Conservation (phyloP, 2,329 filamentous ascomycete species). For the Saccharata proteae region DNA sequence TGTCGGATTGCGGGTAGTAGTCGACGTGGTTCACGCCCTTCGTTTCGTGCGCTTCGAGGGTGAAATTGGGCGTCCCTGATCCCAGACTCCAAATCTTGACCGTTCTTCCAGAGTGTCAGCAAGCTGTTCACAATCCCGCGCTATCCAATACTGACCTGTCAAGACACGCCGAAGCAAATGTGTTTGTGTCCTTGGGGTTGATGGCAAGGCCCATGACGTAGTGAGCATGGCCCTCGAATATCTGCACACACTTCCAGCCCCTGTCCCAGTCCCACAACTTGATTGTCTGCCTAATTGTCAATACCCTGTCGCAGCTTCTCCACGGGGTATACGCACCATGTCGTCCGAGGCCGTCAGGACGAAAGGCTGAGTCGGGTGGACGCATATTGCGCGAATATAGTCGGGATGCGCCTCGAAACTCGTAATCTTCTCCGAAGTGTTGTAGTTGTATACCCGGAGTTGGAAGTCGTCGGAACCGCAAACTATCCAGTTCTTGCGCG, state of each 20-base stretch:
- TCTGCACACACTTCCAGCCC: slow-evolving; percentile 92
- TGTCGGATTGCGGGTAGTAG: slow-evolving; percentile 59
- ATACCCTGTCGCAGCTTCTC: slow-evolving; percentile 7
- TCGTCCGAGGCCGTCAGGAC: slow-evolving; percentile 94
- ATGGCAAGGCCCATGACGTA: slow-evolving; percentile 96
- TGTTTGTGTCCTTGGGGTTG: slow-evolving; percentile 78
- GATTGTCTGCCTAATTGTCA: slow-evolving; percentile 42
- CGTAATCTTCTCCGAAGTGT: slow-evolving; percentile 96
- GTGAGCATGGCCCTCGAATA: slow-evolving; percentile 92
- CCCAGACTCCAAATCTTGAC: slow-evolving; percentile 98
- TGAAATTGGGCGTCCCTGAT: slow-evolving; percentile 89
- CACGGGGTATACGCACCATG: slow-evolving; percentile 49
- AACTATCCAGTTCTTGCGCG: slow-evolving; percentile 98
- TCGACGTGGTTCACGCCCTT: slow-evolving; percentile 98
- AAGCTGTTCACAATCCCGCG: not conserved
- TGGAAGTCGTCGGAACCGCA: slow-evolving; percentile 91
- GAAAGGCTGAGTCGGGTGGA: slow-evolving; percentile 91
- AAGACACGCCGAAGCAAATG: slow-evolving; percentile 83
- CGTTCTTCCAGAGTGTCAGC: slow-evolving; percentile 41
- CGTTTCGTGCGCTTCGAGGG: slow-evolving; percentile 89
- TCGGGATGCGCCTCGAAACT: slow-evolving; percentile 96
- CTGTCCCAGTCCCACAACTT: slow-evolving; percentile 99
- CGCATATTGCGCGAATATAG: slow-evolving; percentile 92
- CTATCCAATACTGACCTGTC: slow-evolving; percentile 39
- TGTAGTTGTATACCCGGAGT: slow-evolving; percentile 83